Conservation (phyloP, 2,329 filamentous ascomycete genomes). For the Periconia digitata region DNA sequence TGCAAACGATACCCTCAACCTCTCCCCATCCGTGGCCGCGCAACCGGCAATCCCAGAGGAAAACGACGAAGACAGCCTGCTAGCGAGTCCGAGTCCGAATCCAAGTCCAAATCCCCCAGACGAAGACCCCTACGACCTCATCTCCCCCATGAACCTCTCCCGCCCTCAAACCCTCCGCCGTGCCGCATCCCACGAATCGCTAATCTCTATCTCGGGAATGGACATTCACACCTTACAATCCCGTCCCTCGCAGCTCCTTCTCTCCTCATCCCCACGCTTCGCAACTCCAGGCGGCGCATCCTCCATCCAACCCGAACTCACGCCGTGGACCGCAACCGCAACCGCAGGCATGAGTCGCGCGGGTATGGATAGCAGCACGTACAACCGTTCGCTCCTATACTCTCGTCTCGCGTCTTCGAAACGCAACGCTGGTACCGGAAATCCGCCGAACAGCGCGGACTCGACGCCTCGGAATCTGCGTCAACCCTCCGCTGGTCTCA, state of each 20-base stretch:
- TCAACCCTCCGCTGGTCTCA: constrained; percentile 40
- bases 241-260: constrained; percentile 73
- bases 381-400: constrained; percentile 57
- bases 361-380: constrained; percentile 53
- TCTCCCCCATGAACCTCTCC: constrained; percentile 38
- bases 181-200: constrained; percentile 79
- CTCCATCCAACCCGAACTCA: constrained; percentile 43
- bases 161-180: constrained; percentile 57
- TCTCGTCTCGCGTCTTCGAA: constrained; percentile 29
- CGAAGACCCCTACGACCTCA: constrained; percentile 31
- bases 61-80: constrained; percentile 27
- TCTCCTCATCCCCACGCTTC: constrained; percentile 54
- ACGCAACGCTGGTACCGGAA: constrained; percentile 8
- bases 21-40: constrained; percentile 27
- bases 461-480: constrained; percentile 29
- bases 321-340: constrained; percentile 49
- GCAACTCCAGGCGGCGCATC: constrained; percentile 48
- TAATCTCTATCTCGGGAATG: constrained; percentile 82
- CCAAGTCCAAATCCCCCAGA: constrained; percentile 25
- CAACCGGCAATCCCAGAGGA: constrained; percentile 38
- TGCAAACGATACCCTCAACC: constrained; percentile 29
- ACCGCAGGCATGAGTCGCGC: constrained; percentile 55
- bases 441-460: constrained; percentile 9
- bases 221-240: constrained; percentile 83
- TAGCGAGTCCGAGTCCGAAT: constrained; percentile 10